Conservation (phyloP, 2,329 filamentous ascomycete genomes). For the Phoma herbarum region DNA sequence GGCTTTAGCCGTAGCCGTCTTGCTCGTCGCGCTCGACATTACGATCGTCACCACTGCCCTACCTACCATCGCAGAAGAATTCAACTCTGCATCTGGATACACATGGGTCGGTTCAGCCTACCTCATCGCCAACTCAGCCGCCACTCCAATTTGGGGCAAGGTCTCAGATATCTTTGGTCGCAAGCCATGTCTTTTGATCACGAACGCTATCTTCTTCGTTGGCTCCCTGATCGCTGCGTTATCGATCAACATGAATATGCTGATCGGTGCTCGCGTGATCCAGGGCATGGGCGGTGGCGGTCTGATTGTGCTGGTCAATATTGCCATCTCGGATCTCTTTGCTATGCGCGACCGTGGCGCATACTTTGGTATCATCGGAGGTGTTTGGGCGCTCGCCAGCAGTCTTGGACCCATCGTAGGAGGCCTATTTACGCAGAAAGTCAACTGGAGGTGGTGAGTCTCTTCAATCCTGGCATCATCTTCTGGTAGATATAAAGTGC, state of each 20-base stretch:
- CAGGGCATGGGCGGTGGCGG: slow-evolving; percentile 72
- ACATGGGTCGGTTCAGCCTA: slow-evolving; percentile 65
- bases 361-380: slow-evolving; percentile 71
- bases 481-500: neutral
- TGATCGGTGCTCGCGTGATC: slow-evolving; percentile 68
- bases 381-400: slow-evolving; percentile 72
- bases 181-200: slow-evolving; percentile 68
- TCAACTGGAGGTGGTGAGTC: slow-evolving; percentile 66
- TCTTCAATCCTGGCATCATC: neutral
- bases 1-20: slow-evolving; percentile 62
- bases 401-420: slow-evolving; percentile 73
- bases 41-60: slow-evolving; percentile 70
- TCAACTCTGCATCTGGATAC: slow-evolving; percentile 60
- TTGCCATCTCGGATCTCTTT: slow-evolving; percentile 71
- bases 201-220: slow-evolving; percentile 69
- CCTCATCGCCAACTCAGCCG: slow-evolving; percentile 58
- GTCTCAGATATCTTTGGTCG: slow-evolving; percentile 73
- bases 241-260: slow-evolving; percentile 67
- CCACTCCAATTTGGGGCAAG: slow-evolving; percentile 69
- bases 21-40: slow-evolving; percentile 68
- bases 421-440: slow-evolving; percentile 70
- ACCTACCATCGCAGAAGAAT: slow-evolving; percentile 65
- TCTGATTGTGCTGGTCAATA: slow-evolving; percentile 70
- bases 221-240: slow-evolving; percentile 69
- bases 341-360: slow-evolving; percentile 66